Evolutionary conservation across 257 asterid genomes (phyloP), one percentile per base, ranked within the genome.

Genomic region (Coffea canephora): DNA sequence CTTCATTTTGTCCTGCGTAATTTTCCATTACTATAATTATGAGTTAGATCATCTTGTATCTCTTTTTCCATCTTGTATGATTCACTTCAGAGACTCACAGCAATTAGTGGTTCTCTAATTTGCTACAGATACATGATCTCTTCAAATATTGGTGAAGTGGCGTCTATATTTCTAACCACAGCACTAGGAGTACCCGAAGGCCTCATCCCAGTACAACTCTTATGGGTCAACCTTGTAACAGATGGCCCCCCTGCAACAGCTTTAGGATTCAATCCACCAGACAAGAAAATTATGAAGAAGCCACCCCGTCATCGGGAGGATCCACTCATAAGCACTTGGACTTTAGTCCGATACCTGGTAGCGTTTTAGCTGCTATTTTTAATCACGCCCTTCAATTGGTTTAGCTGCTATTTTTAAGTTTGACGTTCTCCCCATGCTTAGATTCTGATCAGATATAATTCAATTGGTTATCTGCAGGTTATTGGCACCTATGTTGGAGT

Each of bases 191-290:
- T 94, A 78, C 99, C 99, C 0, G 99, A 96, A 85, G 98, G 99
- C 81, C 87, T 96, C 86, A 96, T 96, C 71, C 99, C 99, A 5
- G 98, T 94, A 77, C 99, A 96, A 88, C 98, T 96, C 83, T 88
- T 96, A 83, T 96, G 98, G 99, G 98, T 96, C 76, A 96, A 94
- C 87, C 86, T 94, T 82, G 99, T 94, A 55, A 96, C 99, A n/a
- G 98, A 96, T 85, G 99, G 99, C 21, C 99, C 98, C 43, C 99
- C 99, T 31, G 99, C 99, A 67, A 94, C 98, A 13, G 99, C 99
- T 67, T 84, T 96, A 93, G 99, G 99, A 78, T 96, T 96, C 79
- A 94, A 96, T 88, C 98, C 99, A 79, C 99, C 99, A 1, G 99
- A 96, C 83, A 92, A 94, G 84, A 98, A 96, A 62, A 86, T 96